phyloP scores from a whole-genome alignment of 805 yeast species.

The Alloascoidea hylecoeti region DNA sequence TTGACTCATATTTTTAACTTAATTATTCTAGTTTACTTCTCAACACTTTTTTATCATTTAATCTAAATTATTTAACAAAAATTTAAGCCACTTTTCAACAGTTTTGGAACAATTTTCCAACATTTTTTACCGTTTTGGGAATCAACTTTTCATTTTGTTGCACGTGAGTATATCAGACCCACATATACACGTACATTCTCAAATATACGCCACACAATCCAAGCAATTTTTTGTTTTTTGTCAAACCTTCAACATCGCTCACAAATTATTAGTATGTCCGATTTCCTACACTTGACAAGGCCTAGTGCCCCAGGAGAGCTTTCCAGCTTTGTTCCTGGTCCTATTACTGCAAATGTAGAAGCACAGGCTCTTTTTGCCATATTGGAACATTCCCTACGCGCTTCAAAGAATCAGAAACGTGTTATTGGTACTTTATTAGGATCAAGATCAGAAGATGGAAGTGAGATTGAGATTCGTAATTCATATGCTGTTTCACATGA shows the following conservation, averaged over 20 bases:
- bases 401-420: slow-evolving; percentile 38
- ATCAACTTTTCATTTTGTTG: background rate
- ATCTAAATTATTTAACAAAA: background rate
- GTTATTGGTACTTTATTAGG: slow-evolving; percentile 79
- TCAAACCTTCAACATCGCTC: background rate
- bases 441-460: slow-evolving; percentile 70
- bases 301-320: slow-evolving; percentile 20
- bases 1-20: background rate
- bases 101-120: too few species aligned
- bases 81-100: background rate
- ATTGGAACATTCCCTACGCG: slow-evolving; percentile 53
- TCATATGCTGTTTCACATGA: slow-evolving; percentile 73
- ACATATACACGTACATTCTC: background rate
- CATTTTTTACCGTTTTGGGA: background rate
- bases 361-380: slow-evolving; percentile 65
- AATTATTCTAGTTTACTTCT: background rate
- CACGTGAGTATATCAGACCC: background rate
- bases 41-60: background rate
- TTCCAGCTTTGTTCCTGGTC: slow-evolving; percentile 19
- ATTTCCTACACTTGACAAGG: background rate
- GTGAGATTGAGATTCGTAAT: slow-evolving; percentile 55
- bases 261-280: background rate
- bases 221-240: background rate
- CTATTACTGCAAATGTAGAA: slow-evolving; percentile 42
- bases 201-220: background rate